Percentiles rank a stretch among this genome's conserved stretches.
phyloP scores from a whole-genome alignment of 2,329 filamentous ascomycete genomes.

The Microcyclospora tardicrescens region DNA sequence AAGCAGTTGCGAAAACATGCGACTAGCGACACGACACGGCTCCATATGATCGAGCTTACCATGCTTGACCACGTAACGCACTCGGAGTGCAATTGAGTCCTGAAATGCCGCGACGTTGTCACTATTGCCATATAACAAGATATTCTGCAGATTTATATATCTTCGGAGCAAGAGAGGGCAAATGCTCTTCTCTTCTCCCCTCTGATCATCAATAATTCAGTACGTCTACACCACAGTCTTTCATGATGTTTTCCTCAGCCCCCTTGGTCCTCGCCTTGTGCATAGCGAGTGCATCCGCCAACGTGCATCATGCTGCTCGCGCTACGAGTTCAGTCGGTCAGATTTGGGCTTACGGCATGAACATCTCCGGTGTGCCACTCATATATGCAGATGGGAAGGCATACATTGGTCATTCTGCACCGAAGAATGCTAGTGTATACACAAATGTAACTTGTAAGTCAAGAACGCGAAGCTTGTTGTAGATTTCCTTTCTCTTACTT shows the following conservation, averaged over 20 bases:
- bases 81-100: too few relatives aligned
- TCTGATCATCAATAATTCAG: not conserved
- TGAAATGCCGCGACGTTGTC: too few relatives aligned
- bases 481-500: not conserved
- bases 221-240: not conserved
- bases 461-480: not conserved
- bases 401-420: conserved; percentile 6
- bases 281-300: conserved; percentile 1
- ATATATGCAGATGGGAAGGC: conserved; percentile 11
- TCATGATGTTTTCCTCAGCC: not conserved
- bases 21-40: too few relatives aligned
- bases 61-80: too few relatives aligned
- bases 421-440: conserved; percentile 4
- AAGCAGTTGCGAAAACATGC: too few relatives aligned
- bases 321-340: not conserved
- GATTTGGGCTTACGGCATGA: conserved; percentile 9
- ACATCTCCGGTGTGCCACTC: conserved; percentile 9
- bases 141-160: too few relatives aligned
- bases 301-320: not conserved
- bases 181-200: not conserved
- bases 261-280: conserved; percentile 1
- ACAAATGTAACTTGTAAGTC: conserved; percentile 10
- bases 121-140: too few relatives aligned
- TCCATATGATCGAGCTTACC: too few relatives aligned
- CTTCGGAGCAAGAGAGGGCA: too few relatives aligned